Percentiles rank a stretch among this genome's conserved stretches.
These are phyloP conservation scores for Rosa persica DNA, from an alignment of 306 rosid genomes.

Conservation along the genomic window DNA sequence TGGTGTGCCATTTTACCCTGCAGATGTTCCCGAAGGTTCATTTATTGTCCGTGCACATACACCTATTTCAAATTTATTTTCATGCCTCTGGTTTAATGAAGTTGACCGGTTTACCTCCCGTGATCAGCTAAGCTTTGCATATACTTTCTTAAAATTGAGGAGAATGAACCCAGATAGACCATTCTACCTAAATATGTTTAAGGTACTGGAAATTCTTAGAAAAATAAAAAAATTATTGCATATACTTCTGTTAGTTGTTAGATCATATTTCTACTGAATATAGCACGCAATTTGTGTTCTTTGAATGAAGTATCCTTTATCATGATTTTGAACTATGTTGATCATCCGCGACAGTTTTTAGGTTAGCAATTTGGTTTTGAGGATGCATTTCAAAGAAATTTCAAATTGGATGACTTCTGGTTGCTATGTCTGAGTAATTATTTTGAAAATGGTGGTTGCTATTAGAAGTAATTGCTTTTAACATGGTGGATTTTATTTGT, in stretches of 20 bases:
- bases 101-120: constrained; percentile 95
- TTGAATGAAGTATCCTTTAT: neutral
- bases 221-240: neutral
- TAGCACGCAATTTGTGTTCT: constrained; percentile 11
- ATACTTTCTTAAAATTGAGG: constrained; percentile 79
- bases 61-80: constrained; percentile 86
- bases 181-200: constrained; percentile 74
- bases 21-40: constrained; percentile 99
- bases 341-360: neutral
- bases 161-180: constrained; percentile 72
- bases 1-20: constrained; percentile 16
- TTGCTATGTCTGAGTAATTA: neutral
- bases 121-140: constrained; percentile 93
- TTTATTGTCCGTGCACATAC: constrained; percentile 92
- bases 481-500: too few relatives aligned
- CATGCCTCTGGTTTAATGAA: constrained; percentile 98
- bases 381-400: neutral
- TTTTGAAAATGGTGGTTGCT: too few relatives aligned
- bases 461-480: too few relatives aligned
- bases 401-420: neutral
- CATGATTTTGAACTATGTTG: neutral
- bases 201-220: constrained; percentile 46
- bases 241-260: constrained; percentile 14
- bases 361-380: neutral
- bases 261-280: neutral